Base-by-base conservation (phyloP, 2,329 filamentous ascomycete genomes). In the Colletotrichum brevisporum region DNA sequence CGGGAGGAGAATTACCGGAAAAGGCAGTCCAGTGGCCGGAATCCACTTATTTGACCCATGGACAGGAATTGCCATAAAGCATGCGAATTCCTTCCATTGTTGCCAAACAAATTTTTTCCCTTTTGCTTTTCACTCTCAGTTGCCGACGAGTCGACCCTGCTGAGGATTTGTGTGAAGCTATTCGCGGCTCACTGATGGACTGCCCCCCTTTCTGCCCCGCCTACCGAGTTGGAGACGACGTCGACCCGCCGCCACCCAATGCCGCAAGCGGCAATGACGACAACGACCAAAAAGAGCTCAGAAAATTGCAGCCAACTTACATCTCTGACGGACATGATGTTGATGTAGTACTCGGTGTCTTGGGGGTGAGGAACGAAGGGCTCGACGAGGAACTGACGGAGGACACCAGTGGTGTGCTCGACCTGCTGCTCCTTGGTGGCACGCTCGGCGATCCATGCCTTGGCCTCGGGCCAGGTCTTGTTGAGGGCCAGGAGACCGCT, bases 311-410 rank as follows among this genome's bases (percentile, higher is more conserved):
- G 65, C 10, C 60, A 67, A 91, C 94, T 91, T 91, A 98, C 96
- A 91, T 98, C 96, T 88, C 96, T 93, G 79, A 97, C 95, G 73
- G 96, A 98, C 90, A 98, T 96, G 88, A 99, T 99, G 91, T 98
- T 98, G 88, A 99, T 97, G 86, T 99, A 99, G 88, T 98, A 98
- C 85, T 99, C 96, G 73, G 95, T 98, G 82, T 94, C 92, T 77
- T 94, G 89, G 73, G 95, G 92, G 85, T 99, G 96, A 78, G 95
- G 96, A 72, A 98, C 95, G 80, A 99, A 98, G 60, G 96, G 96
- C 90, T 99, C 96, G 76, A 99, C 95, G 74, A 99, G 88, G 89
- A 99, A 99, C 78, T 97, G 93, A 82, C 95, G 92, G 81, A 99
- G 89, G 73, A 93, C 90, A 81, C 96, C 96, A 73, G 92, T 90